phyloP scores from a whole-genome alignment of 257 asterid species.

The Jaltomata sinuosa region DNA sequence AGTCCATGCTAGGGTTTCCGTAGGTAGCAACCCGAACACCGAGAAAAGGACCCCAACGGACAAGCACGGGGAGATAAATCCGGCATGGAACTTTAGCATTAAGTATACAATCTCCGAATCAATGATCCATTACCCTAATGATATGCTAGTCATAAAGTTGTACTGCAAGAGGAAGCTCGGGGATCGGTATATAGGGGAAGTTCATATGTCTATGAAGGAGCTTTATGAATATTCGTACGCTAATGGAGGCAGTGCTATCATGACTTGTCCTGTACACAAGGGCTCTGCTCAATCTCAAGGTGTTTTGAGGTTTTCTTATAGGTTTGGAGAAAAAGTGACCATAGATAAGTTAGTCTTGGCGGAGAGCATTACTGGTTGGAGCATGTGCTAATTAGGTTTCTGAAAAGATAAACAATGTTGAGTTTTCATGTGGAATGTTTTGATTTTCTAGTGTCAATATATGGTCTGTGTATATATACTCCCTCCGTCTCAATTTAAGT shows the following conservation, averaged over 20 bases:
- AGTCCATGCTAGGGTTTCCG: conserved; percentile 49
- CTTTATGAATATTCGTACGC: conserved; percentile 36
- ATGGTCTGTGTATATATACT: too few relatives aligned
- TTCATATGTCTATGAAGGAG: conserved; percentile 48
- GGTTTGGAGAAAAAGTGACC: conserved; percentile 46
- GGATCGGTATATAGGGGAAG: conserved; percentile 62
- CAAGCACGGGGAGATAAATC: conserved; percentile 25
- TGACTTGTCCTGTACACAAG: conserved; percentile 39
- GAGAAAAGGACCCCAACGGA: conserved; percentile 29
- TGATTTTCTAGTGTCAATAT: neutral
- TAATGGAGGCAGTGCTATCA: conserved; percentile 36
- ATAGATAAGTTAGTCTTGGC: conserved; percentile 46
- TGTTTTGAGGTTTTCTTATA: conserved; percentile 37
- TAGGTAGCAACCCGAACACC: conserved; percentile 21
- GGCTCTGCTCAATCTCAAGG: conserved; percentile 65
- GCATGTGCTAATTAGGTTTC: neutral
- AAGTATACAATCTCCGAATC: conserved; percentile 46
- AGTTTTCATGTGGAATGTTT: neutral
- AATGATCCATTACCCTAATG: conserved; percentile 21
- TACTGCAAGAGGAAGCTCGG: conserved; percentile 64
- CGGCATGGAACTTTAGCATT: conserved; percentile 63
- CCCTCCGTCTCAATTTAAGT: too few relatives aligned
- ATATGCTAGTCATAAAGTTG: conserved; percentile 25
- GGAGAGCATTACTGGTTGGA: conserved; percentile 29
- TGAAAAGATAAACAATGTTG: too few relatives aligned